Base-by-base conservation (phyloP, 1,284 basidiomycete genomes). In the Cryptococcus depauperatus region DNA sequence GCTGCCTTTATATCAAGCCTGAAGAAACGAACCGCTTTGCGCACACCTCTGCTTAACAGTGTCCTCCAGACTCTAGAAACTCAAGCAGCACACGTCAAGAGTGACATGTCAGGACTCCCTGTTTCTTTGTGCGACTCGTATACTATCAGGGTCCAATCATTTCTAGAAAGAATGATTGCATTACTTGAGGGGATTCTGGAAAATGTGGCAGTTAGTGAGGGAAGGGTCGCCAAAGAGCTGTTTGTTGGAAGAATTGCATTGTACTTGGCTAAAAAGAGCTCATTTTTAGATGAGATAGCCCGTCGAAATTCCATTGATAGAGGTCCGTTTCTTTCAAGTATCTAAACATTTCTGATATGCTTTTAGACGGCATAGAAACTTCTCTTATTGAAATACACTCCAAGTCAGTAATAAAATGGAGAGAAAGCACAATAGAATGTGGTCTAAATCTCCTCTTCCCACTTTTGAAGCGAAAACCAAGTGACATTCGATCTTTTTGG, bases 201-300 rank as follows among this genome's bases (percentile, higher is more conserved):
- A 3, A 50, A 44, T 14, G 51, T 64, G 6, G 56, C 48, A 10
- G 35, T 35, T 0, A n/a, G n/a, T n/a, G 58, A 55, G 11, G 50
- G 47, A 2, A 54, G 51, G 10, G 47, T 69, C 18, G 62, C 64
- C 33, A 58, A 58, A 7, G 64, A 68, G 41, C 43, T 70, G 33
- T 64, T 69, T 32, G 50, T 69, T 11, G 69, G 68, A 1, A 51
- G 68, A 16, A 55, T 70, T 1, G 64, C 68, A 7, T 40, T 68
- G 21, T 69, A 62, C 43, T 46, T 72, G 7, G 55, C 50, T 8
- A 56, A 55, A 19, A 47, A 48, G 19, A 59, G 56, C 18, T 32
- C 43, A 1, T 66, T 68, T 47, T 48, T 68, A 27, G 19, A 29
- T 1, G 56, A 64, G 32, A 48, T 70, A 3, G 39, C 41, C 7